A percentile compares a stretch with the other conserved stretches of the same genome.
Conservation (phyloP, 2,329 filamentous ascomycete species). For the Fusarium sp. region DNA sequence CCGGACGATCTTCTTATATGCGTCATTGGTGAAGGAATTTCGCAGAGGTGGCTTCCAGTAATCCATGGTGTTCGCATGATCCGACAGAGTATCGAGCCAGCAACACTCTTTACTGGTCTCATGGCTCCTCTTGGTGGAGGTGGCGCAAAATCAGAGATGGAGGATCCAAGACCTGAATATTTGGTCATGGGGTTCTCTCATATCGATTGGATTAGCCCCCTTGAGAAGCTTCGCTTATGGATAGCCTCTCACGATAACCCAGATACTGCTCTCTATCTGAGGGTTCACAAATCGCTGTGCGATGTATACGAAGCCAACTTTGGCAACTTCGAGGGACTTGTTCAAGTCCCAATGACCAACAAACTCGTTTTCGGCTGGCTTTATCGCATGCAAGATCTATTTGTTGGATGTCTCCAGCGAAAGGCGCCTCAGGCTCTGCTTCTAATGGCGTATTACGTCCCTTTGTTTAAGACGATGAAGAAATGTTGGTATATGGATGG, state of each 20-base stretch:
- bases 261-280: slow-evolving; percentile 42
- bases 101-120: slow-evolving; percentile 44
- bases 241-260: slow-evolving; percentile 39
- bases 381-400: slow-evolving; percentile 44
- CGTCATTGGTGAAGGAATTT: slow-evolving; percentile 33
- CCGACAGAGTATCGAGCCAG: slow-evolving; percentile 41
- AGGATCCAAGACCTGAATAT: slow-evolving; percentile 39
- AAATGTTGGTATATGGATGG: slow-evolving; percentile 39
- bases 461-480: slow-evolving; percentile 36
- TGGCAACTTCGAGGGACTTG: slow-evolving; percentile 30
- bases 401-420: slow-evolving; percentile 41
- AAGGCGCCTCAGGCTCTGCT: slow-evolving; percentile 44
- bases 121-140: slow-evolving; percentile 39
- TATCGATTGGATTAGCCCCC: slow-evolving; percentile 38
- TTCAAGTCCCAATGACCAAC: slow-evolving; percentile 30
- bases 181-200: slow-evolving; percentile 34
- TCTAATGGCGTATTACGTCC: slow-evolving; percentile 42
- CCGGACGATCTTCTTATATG: slow-evolving; percentile 46
- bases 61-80: slow-evolving; percentile 44
- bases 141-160: slow-evolving; percentile 7
- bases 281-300: slow-evolving; percentile 35
- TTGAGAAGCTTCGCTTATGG: slow-evolving; percentile 39
- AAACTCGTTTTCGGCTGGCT: slow-evolving; percentile 45
- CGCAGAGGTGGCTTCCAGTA: slow-evolving; percentile 42
- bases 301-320: slow-evolving; percentile 46